phyloP scores from a whole-genome alignment of 257 asterid species.

The Plantago ovata region DNA sequence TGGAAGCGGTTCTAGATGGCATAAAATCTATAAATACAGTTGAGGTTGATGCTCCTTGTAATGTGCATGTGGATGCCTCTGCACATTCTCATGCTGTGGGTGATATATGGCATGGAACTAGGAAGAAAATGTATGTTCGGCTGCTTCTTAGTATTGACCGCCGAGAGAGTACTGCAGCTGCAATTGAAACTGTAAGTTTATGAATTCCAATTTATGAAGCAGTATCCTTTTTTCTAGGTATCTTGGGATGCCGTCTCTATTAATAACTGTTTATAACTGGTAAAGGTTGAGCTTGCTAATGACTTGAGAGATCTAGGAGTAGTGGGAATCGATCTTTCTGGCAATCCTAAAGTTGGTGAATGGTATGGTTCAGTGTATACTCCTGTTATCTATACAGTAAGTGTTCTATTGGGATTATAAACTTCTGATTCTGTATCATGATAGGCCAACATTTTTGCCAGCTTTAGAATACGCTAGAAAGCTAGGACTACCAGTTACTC shows the following conservation, averaged over 20 bases:
- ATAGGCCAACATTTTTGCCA: conserved; percentile 76
- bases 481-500: conserved; percentile 72
- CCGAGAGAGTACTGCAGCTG: conserved; percentile 84
- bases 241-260: conserved; percentile 17
- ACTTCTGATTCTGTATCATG: conserved; percentile 4
- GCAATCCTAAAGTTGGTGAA: conserved; percentile 84
- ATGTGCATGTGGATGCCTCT: conserved; percentile 27
- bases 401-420: neutral
- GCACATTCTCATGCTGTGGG: conserved; percentile 21
- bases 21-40: conserved; percentile 55
- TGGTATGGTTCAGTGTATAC: conserved; percentile 40
- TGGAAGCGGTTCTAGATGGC: conserved; percentile 82
- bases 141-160: conserved; percentile 92
- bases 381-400: conserved; percentile 12
- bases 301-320: conserved; percentile 71
- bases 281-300: conserved; percentile 77
- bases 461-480: conserved; percentile 78
- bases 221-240: neutral
- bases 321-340: conserved; percentile 92
- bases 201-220: conserved; percentile 5
- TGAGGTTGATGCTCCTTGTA: conserved; percentile 45
- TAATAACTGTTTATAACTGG: conserved; percentile 18
- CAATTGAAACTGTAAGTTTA: conserved; percentile 84
- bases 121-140: conserved; percentile 70
- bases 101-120: conserved; percentile 29